Evolutionary conservation across 768 basidiomycete species (phyloP).

Genomic region (Auricularia sp.): DNA sequence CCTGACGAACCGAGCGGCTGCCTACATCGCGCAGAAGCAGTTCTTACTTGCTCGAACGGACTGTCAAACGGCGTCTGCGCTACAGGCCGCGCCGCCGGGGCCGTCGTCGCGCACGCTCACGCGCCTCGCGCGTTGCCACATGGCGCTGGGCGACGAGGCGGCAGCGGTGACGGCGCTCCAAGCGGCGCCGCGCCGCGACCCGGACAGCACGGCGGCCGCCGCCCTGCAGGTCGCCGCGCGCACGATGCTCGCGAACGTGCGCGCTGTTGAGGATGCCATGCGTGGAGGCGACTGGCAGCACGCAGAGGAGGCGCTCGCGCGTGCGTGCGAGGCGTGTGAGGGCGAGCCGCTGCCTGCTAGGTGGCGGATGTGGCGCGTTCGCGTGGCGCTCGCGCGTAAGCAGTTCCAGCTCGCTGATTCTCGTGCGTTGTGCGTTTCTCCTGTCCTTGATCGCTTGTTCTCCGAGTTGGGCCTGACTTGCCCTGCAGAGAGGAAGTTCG

Average conservation of each 20-base stretch:
- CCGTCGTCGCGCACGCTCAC: slow-evolving; percentile 63
- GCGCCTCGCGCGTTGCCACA: slow-evolving; percentile 74
- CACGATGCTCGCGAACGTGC: slow-evolving; percentile 54
- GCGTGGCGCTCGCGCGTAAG: slow-evolving; percentile 62
- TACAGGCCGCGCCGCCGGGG: slow-evolving; percentile 46
- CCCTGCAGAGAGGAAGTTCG: slow-evolving; percentile 60
- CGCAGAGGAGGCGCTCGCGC: slow-evolving; percentile 68
- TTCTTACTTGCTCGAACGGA: slow-evolving; percentile 67
- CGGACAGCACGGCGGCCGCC: slow-evolving; percentile 46
- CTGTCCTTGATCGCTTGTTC: neutral
- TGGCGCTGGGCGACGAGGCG: slow-evolving; percentile 61
- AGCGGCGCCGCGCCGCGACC: slow-evolving; percentile 52
- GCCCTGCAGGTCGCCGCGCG: slow-evolving; percentile 54
- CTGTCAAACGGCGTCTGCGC: slow-evolving; percentile 60
- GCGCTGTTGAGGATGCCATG: slow-evolving; percentile 49
- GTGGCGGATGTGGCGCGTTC: slow-evolving; percentile 76
- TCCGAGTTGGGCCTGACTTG: no score
- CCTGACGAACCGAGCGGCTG: slow-evolving; percentile 78
- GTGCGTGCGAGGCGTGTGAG: slow-evolving; percentile 59
- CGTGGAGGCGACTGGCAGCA: slow-evolving; percentile 62
- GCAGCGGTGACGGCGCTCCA: slow-evolving; percentile 60
- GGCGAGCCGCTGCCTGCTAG: slow-evolving; percentile 64
- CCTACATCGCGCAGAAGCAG: slow-evolving; percentile 71
- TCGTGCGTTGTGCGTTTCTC: slow-evolving; percentile 59
- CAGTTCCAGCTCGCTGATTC: slow-evolving; percentile 64